Evolutionary conservation across 2,329 filamentous ascomycete genomes (phyloP).

Genomic region (Pseudopithomyces chartarum): DNA sequence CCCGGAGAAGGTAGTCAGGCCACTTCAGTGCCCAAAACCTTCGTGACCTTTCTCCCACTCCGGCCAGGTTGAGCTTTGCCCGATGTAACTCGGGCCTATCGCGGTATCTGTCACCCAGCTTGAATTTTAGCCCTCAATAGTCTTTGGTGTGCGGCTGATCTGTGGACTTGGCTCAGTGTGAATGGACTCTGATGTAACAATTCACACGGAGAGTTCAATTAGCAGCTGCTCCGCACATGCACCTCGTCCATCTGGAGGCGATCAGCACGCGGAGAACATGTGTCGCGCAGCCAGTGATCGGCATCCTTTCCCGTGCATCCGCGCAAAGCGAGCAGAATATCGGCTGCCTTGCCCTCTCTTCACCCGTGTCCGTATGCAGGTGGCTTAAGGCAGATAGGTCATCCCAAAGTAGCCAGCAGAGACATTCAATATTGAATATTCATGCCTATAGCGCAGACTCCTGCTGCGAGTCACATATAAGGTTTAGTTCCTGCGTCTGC

Average conservation of each 20-base stretch:
- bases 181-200: too few relatives aligned
- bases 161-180: too few relatives aligned
- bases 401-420: not conserved
- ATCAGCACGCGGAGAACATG: not conserved
- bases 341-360: not conserved
- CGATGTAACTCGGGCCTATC: too few relatives aligned
- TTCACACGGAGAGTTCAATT: not conserved
- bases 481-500: constrained; percentile 7
- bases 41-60: too few relatives aligned
- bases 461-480: constrained; percentile 7
- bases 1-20: too few relatives aligned
- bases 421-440: not conserved
- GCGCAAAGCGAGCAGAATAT: constrained; percentile 5
- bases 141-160: too few relatives aligned
- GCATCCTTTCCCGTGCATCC: constrained; percentile 4
- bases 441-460: too few relatives aligned
- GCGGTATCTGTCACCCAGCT: too few relatives aligned
- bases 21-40: too few relatives aligned
- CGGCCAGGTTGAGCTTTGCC: too few relatives aligned
- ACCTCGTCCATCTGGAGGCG: not conserved
- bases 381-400: not conserved
- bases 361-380: not conserved
- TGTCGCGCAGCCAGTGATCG: constrained; percentile 2
- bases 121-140: too few relatives aligned
- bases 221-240: not conserved